These are phyloP conservation scores for Teratosphaeriaceae sp. DNA, from an alignment of 2,329 filamentous ascomycete species.

Conservation along the genomic window DNA sequence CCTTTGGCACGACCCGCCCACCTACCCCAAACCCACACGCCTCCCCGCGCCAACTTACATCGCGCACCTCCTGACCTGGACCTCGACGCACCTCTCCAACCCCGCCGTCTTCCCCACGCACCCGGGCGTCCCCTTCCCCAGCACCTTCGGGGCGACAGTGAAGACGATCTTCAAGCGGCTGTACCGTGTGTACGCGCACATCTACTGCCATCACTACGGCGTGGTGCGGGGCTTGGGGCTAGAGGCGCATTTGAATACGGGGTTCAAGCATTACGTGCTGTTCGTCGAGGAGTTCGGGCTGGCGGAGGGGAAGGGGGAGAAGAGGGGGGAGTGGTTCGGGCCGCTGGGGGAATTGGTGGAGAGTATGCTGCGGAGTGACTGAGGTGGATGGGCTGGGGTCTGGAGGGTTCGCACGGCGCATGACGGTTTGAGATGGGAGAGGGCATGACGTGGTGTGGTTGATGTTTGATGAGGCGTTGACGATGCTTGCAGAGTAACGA, in stretches of 20 bases:
- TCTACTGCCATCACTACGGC: conserved; percentile 98
- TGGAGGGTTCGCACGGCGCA: too few species aligned
- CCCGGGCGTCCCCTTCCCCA: conserved; percentile 81
- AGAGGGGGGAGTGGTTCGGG: conserved; percentile 75
- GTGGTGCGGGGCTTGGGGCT: conserved; percentile 91
- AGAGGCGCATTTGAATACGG: conserved; percentile 96
- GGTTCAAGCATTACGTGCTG: conserved; percentile 98
- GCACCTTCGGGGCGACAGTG: conserved; percentile 85
- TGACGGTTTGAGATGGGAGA: too few species aligned
- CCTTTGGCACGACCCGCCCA: conserved; percentile 93
- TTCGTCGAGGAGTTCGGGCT: conserved; percentile 96
- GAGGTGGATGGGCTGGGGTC: too few species aligned
- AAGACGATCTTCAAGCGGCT: conserved; percentile 99
- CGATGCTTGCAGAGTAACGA: too few species aligned
- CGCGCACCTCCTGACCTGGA: conserved; percentile 95
- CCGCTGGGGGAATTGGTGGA: conserved; percentile 93
- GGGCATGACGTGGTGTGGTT: too few species aligned
- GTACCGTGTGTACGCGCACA: conserved; percentile 94
- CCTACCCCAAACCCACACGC: conserved; percentile 93
- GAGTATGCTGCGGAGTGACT: conserved; percentile 95
- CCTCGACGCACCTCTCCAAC: conserved; percentile 92
- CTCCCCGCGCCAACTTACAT: conserved; percentile 97
- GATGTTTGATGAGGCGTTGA: too few species aligned
- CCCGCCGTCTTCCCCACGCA: conserved; percentile 75
- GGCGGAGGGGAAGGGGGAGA: conserved; percentile 66